These are phyloP conservation scores for Castanospermum australe DNA, from an alignment of 306 rosid species.

Conservation along the genomic window DNA sequence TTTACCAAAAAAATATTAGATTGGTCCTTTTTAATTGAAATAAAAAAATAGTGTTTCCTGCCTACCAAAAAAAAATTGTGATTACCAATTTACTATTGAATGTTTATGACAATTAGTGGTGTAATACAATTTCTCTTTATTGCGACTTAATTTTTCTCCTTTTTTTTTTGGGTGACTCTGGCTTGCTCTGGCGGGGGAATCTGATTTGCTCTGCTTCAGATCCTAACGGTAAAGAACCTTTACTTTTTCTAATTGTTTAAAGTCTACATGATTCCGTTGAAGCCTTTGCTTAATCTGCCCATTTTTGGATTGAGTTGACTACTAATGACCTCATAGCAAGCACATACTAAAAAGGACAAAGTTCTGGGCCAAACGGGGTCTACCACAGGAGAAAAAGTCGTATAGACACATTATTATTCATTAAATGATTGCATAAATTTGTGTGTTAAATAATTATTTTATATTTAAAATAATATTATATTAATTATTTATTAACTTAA, in stretches of 20 bases:
- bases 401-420: too few relatives aligned
- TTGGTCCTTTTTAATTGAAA: neutral
- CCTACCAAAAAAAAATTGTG: neutral
- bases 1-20: neutral
- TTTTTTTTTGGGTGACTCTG: slow-evolving; percentile 5
- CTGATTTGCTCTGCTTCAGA: slow-evolving; percentile 53
- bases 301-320: neutral
- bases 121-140: neutral
- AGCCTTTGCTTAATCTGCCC: neutral
- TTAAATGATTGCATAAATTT: too few relatives aligned
- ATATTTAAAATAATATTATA: too few relatives aligned
- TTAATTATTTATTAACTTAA: too few relatives aligned
- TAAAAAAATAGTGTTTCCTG: too few relatives aligned
- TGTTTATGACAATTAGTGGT: neutral
- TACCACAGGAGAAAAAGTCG: too few relatives aligned
- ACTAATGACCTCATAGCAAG: neutral
- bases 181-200: slow-evolving; percentile 33
- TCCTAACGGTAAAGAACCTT: slow-evolving; percentile 73
- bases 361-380: neutral
- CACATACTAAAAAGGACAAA: neutral
- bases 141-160: neutral
- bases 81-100: neutral
- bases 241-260: neutral
- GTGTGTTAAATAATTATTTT: too few relatives aligned
- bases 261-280: neutral